Evolutionary conservation across 495 filamentous ascomycete species (phyloP).

Genomic region (Apiosordaria backusii): DNA sequence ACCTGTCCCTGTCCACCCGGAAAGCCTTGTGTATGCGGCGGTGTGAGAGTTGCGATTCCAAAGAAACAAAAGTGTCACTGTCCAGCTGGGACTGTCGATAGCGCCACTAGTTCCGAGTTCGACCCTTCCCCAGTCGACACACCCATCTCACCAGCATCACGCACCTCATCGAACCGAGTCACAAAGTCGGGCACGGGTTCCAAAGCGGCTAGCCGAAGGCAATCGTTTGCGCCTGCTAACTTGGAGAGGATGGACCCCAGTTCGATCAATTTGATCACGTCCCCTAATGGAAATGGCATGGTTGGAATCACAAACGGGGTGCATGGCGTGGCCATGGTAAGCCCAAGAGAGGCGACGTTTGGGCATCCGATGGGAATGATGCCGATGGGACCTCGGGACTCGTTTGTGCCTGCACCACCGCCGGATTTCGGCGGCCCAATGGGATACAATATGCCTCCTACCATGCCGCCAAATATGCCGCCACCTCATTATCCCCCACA

Average conservation of each 20-base stretch:
- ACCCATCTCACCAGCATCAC: conserved; percentile 33
- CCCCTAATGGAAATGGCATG: conserved; percentile 17
- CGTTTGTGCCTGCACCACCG: conserved; percentile 3
- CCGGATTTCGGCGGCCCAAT: conserved; percentile 16
- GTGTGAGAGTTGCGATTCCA: conserved; percentile 52
- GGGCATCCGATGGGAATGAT: conserved; percentile 9
- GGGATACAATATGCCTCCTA: conserved; percentile 16
- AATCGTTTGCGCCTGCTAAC: conserved; percentile 40
- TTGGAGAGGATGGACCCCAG: conserved; percentile 46
- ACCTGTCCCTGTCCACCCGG: conserved; percentile 71
- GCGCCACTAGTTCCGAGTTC: conserved; percentile 1
- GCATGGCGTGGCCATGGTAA: conserved; percentile 9
- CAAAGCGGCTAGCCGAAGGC: conserved; percentile 39
- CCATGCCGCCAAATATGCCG: not conserved
- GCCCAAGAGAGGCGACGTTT: conserved; percentile 10
- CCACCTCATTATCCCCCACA: conserved; percentile 17
- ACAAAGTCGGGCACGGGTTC: conserved; percentile 33
- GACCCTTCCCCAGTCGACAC: conserved; percentile 29
- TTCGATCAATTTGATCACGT: conserved; percentile 37
- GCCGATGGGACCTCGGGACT: conserved; percentile 4
- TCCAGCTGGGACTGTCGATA: conserved; percentile 15
- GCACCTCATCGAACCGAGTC: conserved; percentile 37
- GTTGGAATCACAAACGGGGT: conserved; percentile 20
- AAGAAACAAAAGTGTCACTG: conserved; percentile 50
- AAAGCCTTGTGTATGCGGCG: conserved; percentile 47